These are phyloP conservation scores for Allomyces macrogynus DNA, from an alignment of 192 early-diverging fungal genomes.

Conservation along the genomic window DNA sequence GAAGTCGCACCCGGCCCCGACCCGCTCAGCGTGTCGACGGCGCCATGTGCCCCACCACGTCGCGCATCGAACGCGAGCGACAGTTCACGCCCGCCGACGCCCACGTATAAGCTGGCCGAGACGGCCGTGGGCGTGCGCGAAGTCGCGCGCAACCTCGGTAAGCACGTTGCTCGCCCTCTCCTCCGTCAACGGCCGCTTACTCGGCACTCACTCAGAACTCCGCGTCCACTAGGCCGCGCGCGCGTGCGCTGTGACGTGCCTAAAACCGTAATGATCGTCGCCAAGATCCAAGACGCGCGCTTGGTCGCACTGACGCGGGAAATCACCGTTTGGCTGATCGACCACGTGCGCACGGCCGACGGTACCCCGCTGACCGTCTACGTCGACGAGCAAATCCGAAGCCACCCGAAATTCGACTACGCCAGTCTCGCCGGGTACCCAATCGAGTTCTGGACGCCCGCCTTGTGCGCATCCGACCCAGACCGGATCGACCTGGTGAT, in stretches of 20 bases:
- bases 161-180: too few relatives aligned
- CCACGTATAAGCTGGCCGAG: too few relatives aligned
- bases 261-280: conserved; percentile 49
- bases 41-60: too few relatives aligned
- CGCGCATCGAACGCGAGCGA: too few relatives aligned
- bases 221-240: conserved; percentile 29
- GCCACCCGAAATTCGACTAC: conserved; percentile 32
- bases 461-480: conserved; percentile 41
- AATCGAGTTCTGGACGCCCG: conserved; percentile 52
- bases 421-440: conserved; percentile 18
- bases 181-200: too few relatives aligned
- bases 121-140: too few relatives aligned
- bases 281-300: conserved; percentile 48
- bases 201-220: too few relatives aligned
- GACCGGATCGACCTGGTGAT: conserved; percentile 73
- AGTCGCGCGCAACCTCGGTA: too few relatives aligned
- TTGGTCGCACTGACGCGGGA: conserved; percentile 46
- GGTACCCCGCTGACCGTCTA: conserved; percentile 16
- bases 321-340: conserved; percentile 42
- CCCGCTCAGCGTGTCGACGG: too few relatives aligned
- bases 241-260: conserved; percentile 18
- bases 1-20: too few relatives aligned
- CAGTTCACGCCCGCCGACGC: too few relatives aligned
- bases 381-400: conserved; percentile 41
- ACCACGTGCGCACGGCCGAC: conserved; percentile 4